A percentile compares a stretch with the other conserved stretches of the same genome.
Conservation (phyloP, 2,329 filamentous ascomycete species). For the Didymella sp. region DNA sequence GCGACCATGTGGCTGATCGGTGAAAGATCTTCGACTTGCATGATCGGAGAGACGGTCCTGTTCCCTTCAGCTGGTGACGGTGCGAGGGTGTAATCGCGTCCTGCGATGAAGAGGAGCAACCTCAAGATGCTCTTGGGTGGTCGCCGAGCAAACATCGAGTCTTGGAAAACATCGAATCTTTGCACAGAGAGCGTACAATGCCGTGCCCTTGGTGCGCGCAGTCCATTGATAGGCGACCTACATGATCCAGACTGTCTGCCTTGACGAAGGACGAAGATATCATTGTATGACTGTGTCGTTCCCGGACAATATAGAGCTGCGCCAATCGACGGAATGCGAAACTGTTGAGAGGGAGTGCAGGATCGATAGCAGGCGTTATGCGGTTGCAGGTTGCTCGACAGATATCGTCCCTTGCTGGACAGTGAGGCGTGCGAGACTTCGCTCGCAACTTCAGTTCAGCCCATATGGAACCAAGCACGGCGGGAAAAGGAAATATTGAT, state of each 20-base stretch:
- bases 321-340: conserved; percentile 11
- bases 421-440: conserved; percentile 2
- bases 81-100: neutral
- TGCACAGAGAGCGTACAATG: neutral
- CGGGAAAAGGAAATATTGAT: neutral
- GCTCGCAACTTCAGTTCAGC: neutral
- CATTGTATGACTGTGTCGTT: conserved; percentile 13
- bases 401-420: conserved; percentile 4
- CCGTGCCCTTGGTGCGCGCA: neutral
- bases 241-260: neutral
- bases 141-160: too few species aligned
- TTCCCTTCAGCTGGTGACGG: neutral
- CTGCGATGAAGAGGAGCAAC: neutral
- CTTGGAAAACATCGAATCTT: too few species aligned
- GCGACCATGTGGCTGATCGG: conserved; percentile 11
- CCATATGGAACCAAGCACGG: conserved; percentile 5
- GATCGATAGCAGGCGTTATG: conserved; percentile 10
- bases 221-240: neutral
- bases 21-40: conserved; percentile 13
- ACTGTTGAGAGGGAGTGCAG: conserved; percentile 18
- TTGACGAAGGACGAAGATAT: neutral
- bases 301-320: neutral
- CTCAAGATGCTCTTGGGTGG: neutral
- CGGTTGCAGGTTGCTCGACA: conserved; percentile 16
- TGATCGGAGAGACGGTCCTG: neutral